Conservation (phyloP, 2,329 filamentous ascomycete genomes). For the Epichloe sp. region DNA sequence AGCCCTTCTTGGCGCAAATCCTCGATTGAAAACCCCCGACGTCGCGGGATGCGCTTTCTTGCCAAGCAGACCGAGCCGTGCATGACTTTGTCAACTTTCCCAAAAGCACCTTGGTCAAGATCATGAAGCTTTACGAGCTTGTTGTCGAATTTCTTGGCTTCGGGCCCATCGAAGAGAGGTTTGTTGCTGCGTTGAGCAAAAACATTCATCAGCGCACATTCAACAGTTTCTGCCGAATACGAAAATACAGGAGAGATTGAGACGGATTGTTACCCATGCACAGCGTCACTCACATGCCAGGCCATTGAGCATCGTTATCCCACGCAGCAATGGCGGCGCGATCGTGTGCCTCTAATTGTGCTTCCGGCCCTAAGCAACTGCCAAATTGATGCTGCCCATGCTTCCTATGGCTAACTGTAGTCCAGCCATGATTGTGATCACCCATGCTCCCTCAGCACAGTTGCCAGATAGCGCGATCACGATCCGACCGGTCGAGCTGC, state of each 20-base stretch:
- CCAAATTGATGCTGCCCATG: slow-evolving; percentile 9
- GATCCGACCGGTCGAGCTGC: background rate
- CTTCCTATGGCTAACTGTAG: slow-evolving; percentile 17
- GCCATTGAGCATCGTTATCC: slow-evolving; percentile 21
- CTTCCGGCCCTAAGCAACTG: slow-evolving; percentile 12
- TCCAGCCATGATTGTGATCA: slow-evolving; percentile 20
- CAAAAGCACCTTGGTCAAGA: slow-evolving; percentile 31
- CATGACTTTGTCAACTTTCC: slow-evolving; percentile 30
- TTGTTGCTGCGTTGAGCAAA: slow-evolving; percentile 14
- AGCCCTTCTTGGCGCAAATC: slow-evolving; percentile 31
- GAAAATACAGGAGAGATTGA: background rate
- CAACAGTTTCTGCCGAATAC: background rate
- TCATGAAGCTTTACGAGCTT: slow-evolving; percentile 19
- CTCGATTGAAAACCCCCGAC: slow-evolving; percentile 26
- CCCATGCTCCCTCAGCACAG: slow-evolving; percentile 11
- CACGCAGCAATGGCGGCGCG: slow-evolving; percentile 18
- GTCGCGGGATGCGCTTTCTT: slow-evolving; percentile 28
- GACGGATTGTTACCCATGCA: background rate
- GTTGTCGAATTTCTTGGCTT: slow-evolving; percentile 22
- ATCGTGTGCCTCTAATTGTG: slow-evolving; percentile 18
- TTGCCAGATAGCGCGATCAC: background rate
- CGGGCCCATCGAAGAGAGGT: slow-evolving; percentile 16
- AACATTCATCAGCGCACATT: background rate
- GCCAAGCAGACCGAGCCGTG: slow-evolving; percentile 29
- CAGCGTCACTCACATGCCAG: slow-evolving; percentile 17